Percentiles rank a stretch among this genome's conserved stretches.
Conservation (phyloP, 805 yeast species). For the Candida glaebosa region DNA sequence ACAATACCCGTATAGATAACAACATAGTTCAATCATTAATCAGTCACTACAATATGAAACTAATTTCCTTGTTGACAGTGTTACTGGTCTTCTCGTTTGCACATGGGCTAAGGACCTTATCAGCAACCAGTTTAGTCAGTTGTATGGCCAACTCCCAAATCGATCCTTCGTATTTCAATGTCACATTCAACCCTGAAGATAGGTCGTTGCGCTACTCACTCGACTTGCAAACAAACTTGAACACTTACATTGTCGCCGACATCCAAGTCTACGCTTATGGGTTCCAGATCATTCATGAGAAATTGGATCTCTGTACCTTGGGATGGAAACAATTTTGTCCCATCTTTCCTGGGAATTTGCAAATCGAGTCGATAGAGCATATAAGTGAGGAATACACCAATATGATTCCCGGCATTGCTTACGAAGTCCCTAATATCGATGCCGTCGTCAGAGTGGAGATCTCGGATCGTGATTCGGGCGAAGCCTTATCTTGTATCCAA, state of each 20-base stretch:
- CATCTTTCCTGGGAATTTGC: slow-evolving; percentile 74
- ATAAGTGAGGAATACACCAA: slow-evolving; percentile 46
- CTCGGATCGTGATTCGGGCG: slow-evolving; percentile 36
- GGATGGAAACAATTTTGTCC: slow-evolving; percentile 92
- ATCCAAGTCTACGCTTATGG: slow-evolving; percentile 85
- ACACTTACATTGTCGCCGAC: slow-evolving; percentile 64
- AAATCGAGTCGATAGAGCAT: slow-evolving; percentile 67
- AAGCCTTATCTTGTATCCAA: slow-evolving; percentile 67
- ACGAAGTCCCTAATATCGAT: slow-evolving; percentile 81
- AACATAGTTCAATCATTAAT: no score
- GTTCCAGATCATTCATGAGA: slow-evolving; percentile 57
- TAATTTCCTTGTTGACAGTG: slow-evolving; percentile 1
- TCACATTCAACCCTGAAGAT: slow-evolving; percentile 70
- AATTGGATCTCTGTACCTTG: slow-evolving; percentile 59
- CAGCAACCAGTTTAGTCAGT: slow-evolving; percentile 77
- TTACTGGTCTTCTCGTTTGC: slow-evolving; percentile 3
- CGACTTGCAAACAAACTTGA: slow-evolving; percentile 64
- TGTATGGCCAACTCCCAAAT: slow-evolving; percentile 78
- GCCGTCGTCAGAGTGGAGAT: slow-evolving; percentile 64
- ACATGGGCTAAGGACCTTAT: slow-evolving; percentile 25
- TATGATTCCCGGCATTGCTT: slow-evolving; percentile 81
- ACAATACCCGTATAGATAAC: no score
- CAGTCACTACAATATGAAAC: no score
- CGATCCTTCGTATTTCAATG: slow-evolving; percentile 71
- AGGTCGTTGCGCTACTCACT: slow-evolving; percentile 65